Evolutionary conservation across 2,329 filamentous ascomycete species (phyloP).

Genomic region (Botrytis pseudocinerea): DNA sequence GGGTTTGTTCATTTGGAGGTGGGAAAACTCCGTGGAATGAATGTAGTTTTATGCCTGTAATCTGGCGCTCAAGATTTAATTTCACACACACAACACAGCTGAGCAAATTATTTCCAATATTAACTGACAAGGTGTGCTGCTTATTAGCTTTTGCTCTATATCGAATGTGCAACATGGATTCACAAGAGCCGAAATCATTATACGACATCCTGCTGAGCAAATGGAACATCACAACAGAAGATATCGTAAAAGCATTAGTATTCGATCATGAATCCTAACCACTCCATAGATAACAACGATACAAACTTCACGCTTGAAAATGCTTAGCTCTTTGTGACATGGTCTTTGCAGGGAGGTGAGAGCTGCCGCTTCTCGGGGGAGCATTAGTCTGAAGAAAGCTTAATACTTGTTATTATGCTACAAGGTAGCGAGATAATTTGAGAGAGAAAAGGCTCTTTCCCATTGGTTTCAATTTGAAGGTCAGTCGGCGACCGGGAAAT

Average conservation of each 20-base stretch:
- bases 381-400: conserved; percentile 1
- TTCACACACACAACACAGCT: neutral
- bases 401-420: neutral
- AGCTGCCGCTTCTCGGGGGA: conserved; percentile 6
- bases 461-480: neutral
- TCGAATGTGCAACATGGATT: conserved; percentile 6
- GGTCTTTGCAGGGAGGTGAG: neutral
- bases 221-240: neutral
- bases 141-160: neutral
- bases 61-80: neutral
- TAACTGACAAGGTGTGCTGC: neutral
- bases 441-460: neutral
- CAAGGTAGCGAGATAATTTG: neutral
- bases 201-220: neutral
- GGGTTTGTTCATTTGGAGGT: conserved; percentile 1
- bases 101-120: conserved; percentile 1
- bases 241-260: neutral
- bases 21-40: conserved; percentile 18
- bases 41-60: neutral
- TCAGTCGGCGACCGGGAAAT: neutral
- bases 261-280: neutral
- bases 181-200: neutral
- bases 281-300: neutral
- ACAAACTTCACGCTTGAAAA: neutral
- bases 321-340: neutral